Percentiles rank a stretch among this genome's conserved stretches.
Evolutionary conservation across 306 rosid genomes (phyloP).

Genomic region (Fagus sylvatica): DNA sequence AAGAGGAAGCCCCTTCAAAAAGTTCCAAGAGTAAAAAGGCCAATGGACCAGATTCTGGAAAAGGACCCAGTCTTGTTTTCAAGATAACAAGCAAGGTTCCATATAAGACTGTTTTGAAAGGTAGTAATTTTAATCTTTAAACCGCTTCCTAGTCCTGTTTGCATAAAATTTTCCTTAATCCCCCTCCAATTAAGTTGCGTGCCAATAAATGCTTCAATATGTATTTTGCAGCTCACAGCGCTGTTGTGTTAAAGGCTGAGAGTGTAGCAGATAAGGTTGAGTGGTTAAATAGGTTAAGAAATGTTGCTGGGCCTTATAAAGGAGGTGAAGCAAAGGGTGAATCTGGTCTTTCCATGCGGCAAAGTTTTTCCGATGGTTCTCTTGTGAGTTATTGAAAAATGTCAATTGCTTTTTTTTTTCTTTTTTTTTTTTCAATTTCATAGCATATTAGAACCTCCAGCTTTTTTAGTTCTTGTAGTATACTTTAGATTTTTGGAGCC

Average conservation of each 20-base stretch:
- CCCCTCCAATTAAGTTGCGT: constrained; percentile 5
- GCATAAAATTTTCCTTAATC: background rate
- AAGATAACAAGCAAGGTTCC: constrained; percentile 56
- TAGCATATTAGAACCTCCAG: background rate
- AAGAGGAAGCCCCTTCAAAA: constrained; percentile 48
- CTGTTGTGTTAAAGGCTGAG: constrained; percentile 59
- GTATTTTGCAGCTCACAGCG: constrained; percentile 55
- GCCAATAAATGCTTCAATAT: constrained; percentile 14
- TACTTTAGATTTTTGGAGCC: too few species aligned
- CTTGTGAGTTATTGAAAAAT: constrained; percentile 38
- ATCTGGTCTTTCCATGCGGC: constrained; percentile 46
- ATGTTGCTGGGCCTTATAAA: constrained; percentile 37
- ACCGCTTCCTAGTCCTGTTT: background rate
- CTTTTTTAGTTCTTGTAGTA: too few species aligned
- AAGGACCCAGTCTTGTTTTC: constrained; percentile 45
- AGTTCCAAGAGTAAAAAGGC: constrained; percentile 60
- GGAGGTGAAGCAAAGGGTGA: constrained; percentile 49
- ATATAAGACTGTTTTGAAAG: constrained; percentile 58
- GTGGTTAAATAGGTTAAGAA: constrained; percentile 54
- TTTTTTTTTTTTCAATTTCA: constrained; percentile 14
- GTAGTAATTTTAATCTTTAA: constrained; percentile 18
- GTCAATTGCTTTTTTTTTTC: background rate
- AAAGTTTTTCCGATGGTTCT: constrained; percentile 64
- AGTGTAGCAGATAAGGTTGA: constrained; percentile 54
- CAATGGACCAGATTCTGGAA: constrained; percentile 55